phyloP scores from a whole-genome alignment of 192 early-diverging fungal genomes.

The Coemansia sp. region DNA sequence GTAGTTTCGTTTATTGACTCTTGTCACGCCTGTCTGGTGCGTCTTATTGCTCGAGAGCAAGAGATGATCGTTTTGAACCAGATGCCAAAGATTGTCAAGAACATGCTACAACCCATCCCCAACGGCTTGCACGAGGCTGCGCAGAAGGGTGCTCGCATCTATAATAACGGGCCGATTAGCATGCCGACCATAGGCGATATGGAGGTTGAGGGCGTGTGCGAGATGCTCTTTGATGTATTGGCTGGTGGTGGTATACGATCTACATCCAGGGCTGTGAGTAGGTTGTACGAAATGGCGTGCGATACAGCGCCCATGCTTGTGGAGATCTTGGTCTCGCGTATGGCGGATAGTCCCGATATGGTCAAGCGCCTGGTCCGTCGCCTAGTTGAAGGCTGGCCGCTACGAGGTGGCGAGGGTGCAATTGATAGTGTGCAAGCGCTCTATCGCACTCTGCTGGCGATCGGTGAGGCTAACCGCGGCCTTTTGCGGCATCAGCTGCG shows the following conservation, averaged over 20 bases:
- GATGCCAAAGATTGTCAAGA: slow-evolving; percentile 35
- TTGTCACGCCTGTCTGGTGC: slow-evolving; percentile 21
- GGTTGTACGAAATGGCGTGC: slow-evolving; percentile 16
- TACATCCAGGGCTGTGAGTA: neutral
- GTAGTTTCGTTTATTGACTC: slow-evolving; percentile 20
- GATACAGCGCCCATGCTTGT: slow-evolving; percentile 34
- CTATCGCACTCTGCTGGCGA: slow-evolving; percentile 28
- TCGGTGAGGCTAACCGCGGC: slow-evolving; percentile 31
- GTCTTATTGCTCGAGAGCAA: slow-evolving; percentile 38
- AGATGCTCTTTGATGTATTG: slow-evolving; percentile 10
- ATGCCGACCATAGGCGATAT: neutral
- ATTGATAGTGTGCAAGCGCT: slow-evolving; percentile 10
- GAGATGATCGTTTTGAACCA: slow-evolving; percentile 36
- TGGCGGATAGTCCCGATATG: slow-evolving; percentile 11
- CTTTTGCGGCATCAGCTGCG: slow-evolving; percentile 15
- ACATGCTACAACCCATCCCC: slow-evolving; percentile 47
- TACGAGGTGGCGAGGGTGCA: neutral
- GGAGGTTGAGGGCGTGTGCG: slow-evolving; percentile 14
- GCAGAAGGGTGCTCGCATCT: slow-evolving; percentile 32
- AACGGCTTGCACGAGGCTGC: slow-evolving; percentile 39
- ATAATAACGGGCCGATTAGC: slow-evolving; percentile 33
- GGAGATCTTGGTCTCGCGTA: slow-evolving; percentile 24
- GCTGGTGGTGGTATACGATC: neutral
- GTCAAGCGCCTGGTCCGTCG: slow-evolving; percentile 12
- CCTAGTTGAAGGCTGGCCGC: slow-evolving; percentile 32